Base-by-base conservation (phyloP, 345 rosid species). In the Kernera saxatilis region DNA sequence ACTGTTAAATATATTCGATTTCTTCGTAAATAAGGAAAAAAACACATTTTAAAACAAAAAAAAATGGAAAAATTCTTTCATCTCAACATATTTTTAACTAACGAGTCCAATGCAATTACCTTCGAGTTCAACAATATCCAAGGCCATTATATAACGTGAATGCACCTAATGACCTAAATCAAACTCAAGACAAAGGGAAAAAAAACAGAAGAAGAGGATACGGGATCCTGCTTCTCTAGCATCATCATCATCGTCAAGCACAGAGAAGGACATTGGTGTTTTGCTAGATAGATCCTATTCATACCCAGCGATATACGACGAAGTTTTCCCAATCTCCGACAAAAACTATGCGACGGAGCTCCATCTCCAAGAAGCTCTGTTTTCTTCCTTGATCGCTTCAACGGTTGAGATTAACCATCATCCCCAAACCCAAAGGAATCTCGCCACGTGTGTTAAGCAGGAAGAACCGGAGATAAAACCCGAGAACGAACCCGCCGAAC, bases 291-390 rank as follows among this genome's bases (percentile, higher is more conserved):
- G 78, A 43, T 37, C 72, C 22, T 84, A 76, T 74, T 78, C 65
- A n/a, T n/a, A n/a, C n/a, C 69, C 80, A 0, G 75, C 74, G 11
- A 30, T 81, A 3, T 55, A 72, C 13, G 82, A 77, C 0, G 79
- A 71, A 13, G 17, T 35, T 5, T 73, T 74, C 22, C 83, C 65
- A 21, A 70, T 82, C 27, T 83, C 89, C 1, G 86, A 84, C 39
- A 83, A 62, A 39, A 76, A 54, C 30, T 85, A 78, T 33, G 80
- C 87, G 1, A 21, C 25, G 1, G 81, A 46, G 70, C 35, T 86
- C 54, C 56, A 68, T 15, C 65, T 82, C 41, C 86, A 86, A 44
- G 90, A 86, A 67, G 83, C 77, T 55, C 55, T 82, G n/a, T 23
- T 74, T 55, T 36, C 64, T 44, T 67, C 79, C 4, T 29, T 39